A percentile compares a stretch with the other conserved stretches of the same genome.
Evolutionary conservation across 306 rosid genomes (phyloP).

Genomic region (Malus sieversii): DNA sequence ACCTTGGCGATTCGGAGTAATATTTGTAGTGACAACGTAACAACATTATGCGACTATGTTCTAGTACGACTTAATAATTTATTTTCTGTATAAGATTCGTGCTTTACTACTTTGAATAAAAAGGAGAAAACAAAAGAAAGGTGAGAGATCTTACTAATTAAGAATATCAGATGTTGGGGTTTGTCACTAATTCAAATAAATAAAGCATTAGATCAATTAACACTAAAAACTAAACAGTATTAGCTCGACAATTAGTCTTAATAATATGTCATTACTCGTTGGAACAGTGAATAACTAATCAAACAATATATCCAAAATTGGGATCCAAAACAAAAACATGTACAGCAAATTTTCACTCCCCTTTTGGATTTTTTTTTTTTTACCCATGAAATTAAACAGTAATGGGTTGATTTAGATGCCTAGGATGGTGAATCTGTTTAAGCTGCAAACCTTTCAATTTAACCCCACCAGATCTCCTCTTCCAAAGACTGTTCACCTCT

Average conservation of each 20-base stretch:
- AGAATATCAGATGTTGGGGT: neutral
- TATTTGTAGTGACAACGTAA: neutral
- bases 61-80: too few relatives aligned
- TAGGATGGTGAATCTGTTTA: conserved; percentile 44
- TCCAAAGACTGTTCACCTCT: conserved; percentile 49
- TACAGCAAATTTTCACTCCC: neutral
- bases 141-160: neutral
- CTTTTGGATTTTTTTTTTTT: neutral
- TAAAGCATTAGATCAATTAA: neutral
- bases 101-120: neutral
- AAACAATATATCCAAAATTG: neutral
- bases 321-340: neutral
- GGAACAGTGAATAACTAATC: conserved; percentile 2
- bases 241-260: neutral
- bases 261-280: neutral
- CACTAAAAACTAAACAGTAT: neutral
- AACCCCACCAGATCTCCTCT: conserved; percentile 60
- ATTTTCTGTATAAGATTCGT: neutral
- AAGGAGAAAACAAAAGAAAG: neutral
- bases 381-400: conserved; percentile 37
- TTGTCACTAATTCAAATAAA: neutral
- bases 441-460: conserved; percentile 46
- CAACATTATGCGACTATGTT: too few relatives aligned
- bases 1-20: neutral
- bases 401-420: conserved; percentile 43